A percentile compares a stretch with the other conserved stretches of the same genome.
Evolutionary conservation across 345 rosid species (phyloP).

Genomic region (Eucalyptus guilfoylei): DNA sequence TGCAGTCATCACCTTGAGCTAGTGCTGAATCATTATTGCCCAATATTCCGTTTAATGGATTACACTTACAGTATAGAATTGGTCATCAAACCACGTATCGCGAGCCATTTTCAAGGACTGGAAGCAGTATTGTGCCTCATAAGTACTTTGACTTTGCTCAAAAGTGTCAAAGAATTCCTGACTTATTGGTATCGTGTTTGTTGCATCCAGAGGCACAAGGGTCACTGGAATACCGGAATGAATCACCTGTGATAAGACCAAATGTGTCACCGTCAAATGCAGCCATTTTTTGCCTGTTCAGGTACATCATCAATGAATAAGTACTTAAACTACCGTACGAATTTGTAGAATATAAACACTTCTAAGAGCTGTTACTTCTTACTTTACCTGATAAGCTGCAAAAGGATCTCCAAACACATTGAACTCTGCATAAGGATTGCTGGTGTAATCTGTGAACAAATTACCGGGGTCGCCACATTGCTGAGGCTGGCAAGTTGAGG

Average conservation of each 20-base stretch:
- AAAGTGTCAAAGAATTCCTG: constrained; percentile 48
- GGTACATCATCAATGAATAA: not conserved
- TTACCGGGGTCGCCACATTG: constrained; percentile 71
- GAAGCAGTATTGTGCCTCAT: constrained; percentile 74
- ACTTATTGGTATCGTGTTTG: constrained; percentile 65
- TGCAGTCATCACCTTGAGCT: not conserved
- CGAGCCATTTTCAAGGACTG: constrained; percentile 64
- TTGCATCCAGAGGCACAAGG: constrained; percentile 83
- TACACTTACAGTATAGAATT: constrained; percentile 37
- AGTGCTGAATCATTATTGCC: not conserved
- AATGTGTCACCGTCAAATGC: not conserved
- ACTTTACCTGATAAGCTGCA: constrained; percentile 69
- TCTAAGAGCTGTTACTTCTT: not conserved
- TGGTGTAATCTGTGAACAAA: constrained; percentile 51
- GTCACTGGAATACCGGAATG: constrained; percentile 86
- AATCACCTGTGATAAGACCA: constrained; percentile 34
- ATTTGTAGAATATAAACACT: not conserved
- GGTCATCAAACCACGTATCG: constrained; percentile 53
- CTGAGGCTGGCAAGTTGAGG: constrained; percentile 28
- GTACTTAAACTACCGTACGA: not conserved
- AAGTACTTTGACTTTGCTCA: constrained; percentile 46
- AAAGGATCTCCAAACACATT: constrained; percentile 83
- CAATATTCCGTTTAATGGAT: not conserved
- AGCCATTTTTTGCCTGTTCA: not conserved
- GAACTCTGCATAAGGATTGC: constrained; percentile 87